phyloP scores from a whole-genome alignment of 495 filamentous ascomycete genomes.

The Lasiosphaeria ovina region DNA sequence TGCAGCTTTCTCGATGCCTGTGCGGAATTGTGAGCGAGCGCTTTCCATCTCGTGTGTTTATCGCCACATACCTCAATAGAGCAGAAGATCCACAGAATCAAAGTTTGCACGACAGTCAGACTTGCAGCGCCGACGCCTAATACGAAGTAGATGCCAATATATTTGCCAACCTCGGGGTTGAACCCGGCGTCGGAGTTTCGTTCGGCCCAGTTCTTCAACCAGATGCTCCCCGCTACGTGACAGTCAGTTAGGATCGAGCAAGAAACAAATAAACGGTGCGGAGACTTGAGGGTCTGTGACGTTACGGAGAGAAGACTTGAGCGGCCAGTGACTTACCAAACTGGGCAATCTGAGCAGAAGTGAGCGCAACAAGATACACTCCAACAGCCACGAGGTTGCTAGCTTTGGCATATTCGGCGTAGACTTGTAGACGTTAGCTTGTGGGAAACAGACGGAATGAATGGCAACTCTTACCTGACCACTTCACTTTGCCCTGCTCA shows the following conservation, averaged over 20 bases:
- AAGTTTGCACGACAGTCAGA: constrained; percentile 85
- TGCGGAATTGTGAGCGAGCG: constrained; percentile 22
- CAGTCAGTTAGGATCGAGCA: neutral
- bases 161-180: constrained; percentile 79
- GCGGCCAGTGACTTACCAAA: constrained; percentile 50
- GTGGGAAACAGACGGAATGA: constrained; percentile 20
- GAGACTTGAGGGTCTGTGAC: neutral
- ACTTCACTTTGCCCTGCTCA: constrained; percentile 96
- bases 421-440: constrained; percentile 47
- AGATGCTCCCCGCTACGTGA: constrained; percentile 65
- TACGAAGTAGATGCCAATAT: constrained; percentile 90
- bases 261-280: neutral
- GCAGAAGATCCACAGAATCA: constrained; percentile 98
- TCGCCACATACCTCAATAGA: constrained; percentile 76
- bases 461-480: constrained; percentile 54
- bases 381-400: constrained; percentile 82
- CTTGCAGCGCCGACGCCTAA: constrained; percentile 87
- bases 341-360: constrained; percentile 77
- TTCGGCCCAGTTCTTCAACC: constrained; percentile 93
- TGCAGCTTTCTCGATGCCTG: constrained; percentile 92
- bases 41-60: neutral
- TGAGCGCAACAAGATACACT: constrained; percentile 73
- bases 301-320: neutral
- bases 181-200: constrained; percentile 61
- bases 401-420: constrained; percentile 85